These are phyloP conservation scores for Phytopythium litorale DNA, from an alignment of 352 stramenopile genomes.

Conservation along the genomic window DNA sequence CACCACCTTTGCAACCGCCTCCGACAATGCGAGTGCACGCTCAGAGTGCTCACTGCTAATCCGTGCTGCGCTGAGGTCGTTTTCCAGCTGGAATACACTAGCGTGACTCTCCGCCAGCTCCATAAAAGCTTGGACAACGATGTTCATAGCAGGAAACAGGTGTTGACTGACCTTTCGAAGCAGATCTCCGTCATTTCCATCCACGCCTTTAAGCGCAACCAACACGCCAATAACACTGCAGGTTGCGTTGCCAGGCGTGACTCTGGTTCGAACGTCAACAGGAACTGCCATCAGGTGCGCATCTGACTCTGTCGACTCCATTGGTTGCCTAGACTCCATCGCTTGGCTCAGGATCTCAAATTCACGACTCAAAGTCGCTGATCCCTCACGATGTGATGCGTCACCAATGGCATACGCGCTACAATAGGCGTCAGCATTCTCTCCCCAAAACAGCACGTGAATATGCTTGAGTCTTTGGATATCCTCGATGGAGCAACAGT, in stretches of 20 bases:
- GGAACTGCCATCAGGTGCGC: background rate
- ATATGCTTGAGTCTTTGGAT: background rate
- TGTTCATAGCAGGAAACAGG: background rate
- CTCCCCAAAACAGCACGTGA: background rate
- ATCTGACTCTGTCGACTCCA: background rate
- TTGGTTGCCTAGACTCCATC: background rate
- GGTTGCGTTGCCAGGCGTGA: background rate
- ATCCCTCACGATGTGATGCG: background rate
- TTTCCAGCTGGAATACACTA: background rate
- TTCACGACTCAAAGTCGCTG: background rate
- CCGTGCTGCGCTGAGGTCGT: background rate
- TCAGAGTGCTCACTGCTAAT: background rate
- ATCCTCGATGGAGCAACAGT: background rate
- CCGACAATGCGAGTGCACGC: background rate
- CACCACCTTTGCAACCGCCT: background rate
- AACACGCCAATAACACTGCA: background rate
- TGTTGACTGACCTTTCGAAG: background rate
- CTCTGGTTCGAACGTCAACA: background rate
- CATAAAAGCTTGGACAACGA: background rate
- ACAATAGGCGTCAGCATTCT: background rate
- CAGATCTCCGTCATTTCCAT: background rate
- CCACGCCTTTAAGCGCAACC: background rate
- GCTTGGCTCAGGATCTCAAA: conserved; percentile 14
- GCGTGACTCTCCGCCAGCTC: background rate
- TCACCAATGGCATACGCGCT: background rate